Percentiles rank a stretch among this genome's conserved stretches.
Evolutionary conservation across 495 filamentous ascomycete genomes (phyloP).

Genomic region (Lindgomyces ingoldianus): DNA sequence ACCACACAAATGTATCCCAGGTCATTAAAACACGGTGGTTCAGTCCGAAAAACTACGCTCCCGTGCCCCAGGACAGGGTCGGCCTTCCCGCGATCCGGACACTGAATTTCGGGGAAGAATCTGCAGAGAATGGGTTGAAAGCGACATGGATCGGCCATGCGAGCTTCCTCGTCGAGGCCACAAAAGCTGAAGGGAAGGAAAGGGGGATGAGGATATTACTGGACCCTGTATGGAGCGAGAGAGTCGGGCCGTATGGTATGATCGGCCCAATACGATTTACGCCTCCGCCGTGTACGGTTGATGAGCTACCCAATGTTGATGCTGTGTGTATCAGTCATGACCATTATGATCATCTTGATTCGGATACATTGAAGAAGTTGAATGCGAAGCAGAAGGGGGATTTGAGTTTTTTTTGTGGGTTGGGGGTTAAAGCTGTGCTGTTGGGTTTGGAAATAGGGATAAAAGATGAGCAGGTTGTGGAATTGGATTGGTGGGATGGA

Average conservation of each 20-base stretch:
- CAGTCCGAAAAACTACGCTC: slow-evolving; percentile 42
- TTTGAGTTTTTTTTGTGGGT: slow-evolving; percentile 50
- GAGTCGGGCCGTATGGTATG: slow-evolving; percentile 51
- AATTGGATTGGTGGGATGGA: slow-evolving; percentile 58
- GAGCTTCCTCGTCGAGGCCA: slow-evolving; percentile 50
- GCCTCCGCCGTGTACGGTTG: slow-evolving; percentile 52
- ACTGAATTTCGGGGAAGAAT: slow-evolving; percentile 43
- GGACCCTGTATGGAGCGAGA: slow-evolving; percentile 57
- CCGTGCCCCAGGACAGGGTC: slow-evolving; percentile 40
- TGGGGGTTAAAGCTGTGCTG: slow-evolving; percentile 48
- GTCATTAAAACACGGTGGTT: slow-evolving; percentile 37
- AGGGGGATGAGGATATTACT: slow-evolving; percentile 49
- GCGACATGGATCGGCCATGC: slow-evolving; percentile 60
- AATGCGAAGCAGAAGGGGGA: slow-evolving; percentile 39
- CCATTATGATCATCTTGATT: slow-evolving; percentile 58
- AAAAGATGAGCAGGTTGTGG: slow-evolving; percentile 45
- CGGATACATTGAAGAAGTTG: slow-evolving; percentile 45
- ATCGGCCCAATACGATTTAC: slow-evolving; percentile 55
- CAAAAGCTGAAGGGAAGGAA: slow-evolving; percentile 28
- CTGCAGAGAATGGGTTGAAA: slow-evolving; percentile 41
- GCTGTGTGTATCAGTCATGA: slow-evolving; percentile 55
- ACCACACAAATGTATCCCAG: slow-evolving; percentile 36
- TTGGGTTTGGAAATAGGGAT: slow-evolving; percentile 45
- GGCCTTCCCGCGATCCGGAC: slow-evolving; percentile 42
- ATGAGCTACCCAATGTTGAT: slow-evolving; percentile 54